Evolutionary conservation across 306 rosid species (phyloP).

Genomic region (Prunus salicina): DNA sequence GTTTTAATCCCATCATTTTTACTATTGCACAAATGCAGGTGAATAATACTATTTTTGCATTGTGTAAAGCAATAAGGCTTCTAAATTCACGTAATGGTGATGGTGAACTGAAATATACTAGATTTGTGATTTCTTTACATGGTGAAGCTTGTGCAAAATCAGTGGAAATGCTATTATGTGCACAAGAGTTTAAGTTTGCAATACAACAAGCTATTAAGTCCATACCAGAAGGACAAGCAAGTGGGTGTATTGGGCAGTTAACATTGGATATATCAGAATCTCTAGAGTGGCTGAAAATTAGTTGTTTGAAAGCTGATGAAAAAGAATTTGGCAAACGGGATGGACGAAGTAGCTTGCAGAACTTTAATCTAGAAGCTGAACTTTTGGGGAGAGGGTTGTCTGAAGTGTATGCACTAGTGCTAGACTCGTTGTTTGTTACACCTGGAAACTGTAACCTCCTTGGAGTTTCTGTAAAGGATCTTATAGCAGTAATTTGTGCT

Average conservation of each 20-base stretch:
- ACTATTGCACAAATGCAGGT: conserved; percentile 59
- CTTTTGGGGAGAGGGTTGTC: conserved; percentile 79
- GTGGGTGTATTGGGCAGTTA: conserved; percentile 56
- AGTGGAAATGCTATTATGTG: conserved; percentile 60
- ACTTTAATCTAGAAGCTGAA: conserved; percentile 47
- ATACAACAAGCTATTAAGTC: conserved; percentile 53
- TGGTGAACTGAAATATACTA: conserved; percentile 34
- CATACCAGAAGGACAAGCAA: conserved; percentile 88
- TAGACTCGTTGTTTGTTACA: conserved; percentile 71
- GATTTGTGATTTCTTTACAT: conserved; percentile 44
- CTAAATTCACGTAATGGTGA: conserved; percentile 29
- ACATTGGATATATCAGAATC: conserved; percentile 64
- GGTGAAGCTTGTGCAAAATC: conserved; percentile 53
- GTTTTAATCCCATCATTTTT: conserved; percentile 20
- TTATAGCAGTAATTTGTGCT: conserved; percentile 49
- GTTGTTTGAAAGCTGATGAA: conserved; percentile 31
- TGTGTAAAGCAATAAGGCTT: conserved; percentile 78
- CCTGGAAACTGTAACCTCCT: conserved; percentile 58
- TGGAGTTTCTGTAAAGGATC: conserved; percentile 58
- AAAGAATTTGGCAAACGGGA: conserved; percentile 23
- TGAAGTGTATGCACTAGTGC: conserved; percentile 62
- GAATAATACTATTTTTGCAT: conserved; percentile 53
- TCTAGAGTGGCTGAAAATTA: conserved; percentile 58
- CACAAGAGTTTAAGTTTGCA: conserved; percentile 52
- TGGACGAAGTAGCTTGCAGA: conserved; percentile 1